These are phyloP conservation scores for Phytophthora colocasiae DNA, from an alignment of 352 stramenopile species.

Conservation along the genomic window DNA sequence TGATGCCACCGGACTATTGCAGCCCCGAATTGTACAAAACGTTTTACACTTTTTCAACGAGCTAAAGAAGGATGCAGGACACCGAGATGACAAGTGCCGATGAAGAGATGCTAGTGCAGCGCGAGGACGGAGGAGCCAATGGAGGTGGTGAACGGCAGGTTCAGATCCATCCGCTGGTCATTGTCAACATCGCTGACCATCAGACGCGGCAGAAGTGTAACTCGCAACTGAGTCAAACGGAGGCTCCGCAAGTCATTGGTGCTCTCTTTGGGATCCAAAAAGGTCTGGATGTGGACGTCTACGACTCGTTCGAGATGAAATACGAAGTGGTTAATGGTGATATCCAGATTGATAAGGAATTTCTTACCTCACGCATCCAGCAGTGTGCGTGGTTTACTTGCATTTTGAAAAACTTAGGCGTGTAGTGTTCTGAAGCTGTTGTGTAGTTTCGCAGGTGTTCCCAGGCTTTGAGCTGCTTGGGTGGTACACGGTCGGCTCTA, in stretches of 20 bases:
- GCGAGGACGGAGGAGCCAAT: slow-evolving; percentile 46
- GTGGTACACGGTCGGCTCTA: slow-evolving; percentile 87
- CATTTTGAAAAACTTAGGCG: no score
- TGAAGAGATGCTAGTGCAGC: slow-evolving; percentile 52
- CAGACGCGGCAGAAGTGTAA: slow-evolving; percentile 89
- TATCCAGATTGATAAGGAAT: slow-evolving; percentile 86
- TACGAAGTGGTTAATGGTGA: slow-evolving; percentile 62
- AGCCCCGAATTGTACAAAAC: background rate
- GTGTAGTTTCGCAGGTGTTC: slow-evolving; percentile 84
- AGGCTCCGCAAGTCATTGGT: slow-evolving; percentile 77
- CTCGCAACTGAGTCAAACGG: slow-evolving; percentile 53
- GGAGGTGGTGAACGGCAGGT: slow-evolving; percentile 73
- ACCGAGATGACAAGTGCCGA: slow-evolving; percentile 65
- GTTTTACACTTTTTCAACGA: background rate
- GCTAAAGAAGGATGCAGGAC: slow-evolving; percentile 47
- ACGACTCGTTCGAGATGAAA: slow-evolving; percentile 91
- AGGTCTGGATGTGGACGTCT: slow-evolving; percentile 80
- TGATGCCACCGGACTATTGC: slow-evolving; percentile 3
- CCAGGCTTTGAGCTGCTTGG: slow-evolving; percentile 88
- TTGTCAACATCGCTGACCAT: slow-evolving; percentile 96
- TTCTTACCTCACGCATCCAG: slow-evolving; percentile 77
- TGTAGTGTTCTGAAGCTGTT: background rate
- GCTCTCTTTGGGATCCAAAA: slow-evolving; percentile 94
- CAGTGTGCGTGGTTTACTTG: slow-evolving; percentile 61
- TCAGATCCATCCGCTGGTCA: slow-evolving; percentile 88